Evolutionary conservation across 148 eudicot genomes (phyloP).

Genomic region (Camellia sinensis): DNA sequence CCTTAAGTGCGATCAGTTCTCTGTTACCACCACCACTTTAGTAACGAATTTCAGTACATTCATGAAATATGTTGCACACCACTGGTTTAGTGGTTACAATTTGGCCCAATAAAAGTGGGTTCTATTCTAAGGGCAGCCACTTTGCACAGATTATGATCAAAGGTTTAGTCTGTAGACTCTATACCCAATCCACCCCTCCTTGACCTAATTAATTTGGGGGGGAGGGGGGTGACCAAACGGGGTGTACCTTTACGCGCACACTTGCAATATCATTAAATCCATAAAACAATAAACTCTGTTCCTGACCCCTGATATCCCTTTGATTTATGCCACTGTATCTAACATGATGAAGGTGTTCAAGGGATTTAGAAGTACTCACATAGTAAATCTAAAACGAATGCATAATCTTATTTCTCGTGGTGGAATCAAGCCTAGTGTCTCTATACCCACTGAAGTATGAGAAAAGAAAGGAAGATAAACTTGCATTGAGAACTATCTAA

Average conservation of each 20-base stretch:
- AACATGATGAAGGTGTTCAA: neutral
- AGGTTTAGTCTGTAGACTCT: too few relatives aligned
- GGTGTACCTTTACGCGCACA: neutral
- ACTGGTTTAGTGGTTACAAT: too few relatives aligned
- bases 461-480: neutral
- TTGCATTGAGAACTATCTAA: neutral
- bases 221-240: too few relatives aligned
- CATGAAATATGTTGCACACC: neutral
- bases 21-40: slow-evolving; percentile 1
- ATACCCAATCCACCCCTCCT: too few relatives aligned
- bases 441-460: neutral
- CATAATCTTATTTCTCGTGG: neutral
- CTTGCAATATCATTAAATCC: neutral
- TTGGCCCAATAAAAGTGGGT: too few relatives aligned
- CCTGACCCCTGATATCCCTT: neutral
- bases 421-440: neutral
- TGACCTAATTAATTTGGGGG: too few relatives aligned
- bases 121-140: too few relatives aligned
- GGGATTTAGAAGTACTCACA: neutral
- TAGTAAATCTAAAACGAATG: neutral
- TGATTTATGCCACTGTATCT: neutral
- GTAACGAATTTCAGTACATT: neutral
- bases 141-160: too few relatives aligned
- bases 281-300: neutral
- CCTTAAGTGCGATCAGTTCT: neutral